Conservation (phyloP, 768 basidiomycete genomes). For the Boletales sp. region DNA sequence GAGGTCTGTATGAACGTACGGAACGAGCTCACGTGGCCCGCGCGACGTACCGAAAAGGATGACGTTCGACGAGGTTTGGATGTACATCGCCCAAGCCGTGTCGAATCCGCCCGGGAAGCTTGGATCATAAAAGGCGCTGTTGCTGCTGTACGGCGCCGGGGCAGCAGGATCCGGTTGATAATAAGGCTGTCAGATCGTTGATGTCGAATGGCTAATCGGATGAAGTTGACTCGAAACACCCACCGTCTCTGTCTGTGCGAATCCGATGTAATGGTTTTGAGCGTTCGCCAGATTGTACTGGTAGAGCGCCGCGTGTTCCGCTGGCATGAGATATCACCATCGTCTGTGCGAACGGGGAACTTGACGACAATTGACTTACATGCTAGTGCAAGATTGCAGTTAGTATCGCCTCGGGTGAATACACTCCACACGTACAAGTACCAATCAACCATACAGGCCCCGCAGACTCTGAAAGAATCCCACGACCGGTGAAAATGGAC, state of each 20-base stretch:
- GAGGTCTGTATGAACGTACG: neutral
- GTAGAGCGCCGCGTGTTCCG: constrained; percentile 46
- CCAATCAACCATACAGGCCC: constrained; percentile 84
- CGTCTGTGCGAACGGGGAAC: neutral
- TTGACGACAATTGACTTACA: constrained; percentile 12
- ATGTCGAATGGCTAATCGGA: neutral
- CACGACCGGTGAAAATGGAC: constrained; percentile 63
- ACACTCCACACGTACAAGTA: constrained; percentile 35
- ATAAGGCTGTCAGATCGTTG: constrained; percentile 35
- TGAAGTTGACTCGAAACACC: neutral
- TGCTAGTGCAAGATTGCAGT: neutral
- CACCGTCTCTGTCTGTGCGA: constrained; percentile 52
- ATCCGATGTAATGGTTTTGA: constrained; percentile 44
- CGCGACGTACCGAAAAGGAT: constrained; percentile 36
- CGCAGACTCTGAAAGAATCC: constrained; percentile 66
- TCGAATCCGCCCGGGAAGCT: constrained; percentile 15
- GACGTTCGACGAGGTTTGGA: constrained; percentile 37
- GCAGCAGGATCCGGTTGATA: constrained; percentile 44
- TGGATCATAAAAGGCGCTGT: constrained; percentile 37
- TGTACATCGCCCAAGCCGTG: constrained; percentile 10
- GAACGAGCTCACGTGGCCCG: neutral
- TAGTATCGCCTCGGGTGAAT: neutral
- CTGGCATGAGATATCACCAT: constrained; percentile 11
- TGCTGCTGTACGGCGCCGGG: constrained; percentile 38
- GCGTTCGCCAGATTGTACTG: constrained; percentile 46